Percentiles rank a stretch among this genome's conserved stretches.
phyloP scores from a whole-genome alignment of 176 grass and related monocot genomes.

The Hyparrhenia diplandra region DNA sequence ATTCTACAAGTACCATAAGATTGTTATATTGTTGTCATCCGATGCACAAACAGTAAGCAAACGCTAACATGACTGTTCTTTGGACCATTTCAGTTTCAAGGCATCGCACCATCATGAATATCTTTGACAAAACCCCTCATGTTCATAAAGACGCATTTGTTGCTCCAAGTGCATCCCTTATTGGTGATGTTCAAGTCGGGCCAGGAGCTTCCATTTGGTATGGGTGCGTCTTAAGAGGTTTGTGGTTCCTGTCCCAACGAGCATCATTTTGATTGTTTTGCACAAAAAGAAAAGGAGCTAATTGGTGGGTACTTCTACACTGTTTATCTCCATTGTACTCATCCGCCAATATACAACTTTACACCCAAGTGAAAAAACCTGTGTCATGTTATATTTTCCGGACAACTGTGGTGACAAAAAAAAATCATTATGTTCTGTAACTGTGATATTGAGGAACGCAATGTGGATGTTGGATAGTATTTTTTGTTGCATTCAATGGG shows the following conservation, averaged over 20 bases:
- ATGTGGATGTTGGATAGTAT: neutral
- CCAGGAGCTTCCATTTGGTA: constrained; percentile 97
- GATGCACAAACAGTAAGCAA: neutral
- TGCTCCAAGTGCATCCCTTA: constrained; percentile 93
- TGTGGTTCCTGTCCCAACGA: constrained; percentile 4
- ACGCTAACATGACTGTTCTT: constrained; percentile 25
- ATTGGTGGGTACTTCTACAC: neutral
- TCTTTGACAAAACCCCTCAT: constrained; percentile 74
- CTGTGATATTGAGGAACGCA: neutral
- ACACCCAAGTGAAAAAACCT: neutral
- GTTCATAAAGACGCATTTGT: constrained; percentile 92
- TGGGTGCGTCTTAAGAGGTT: constrained; percentile 89
- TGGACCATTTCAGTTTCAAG: constrained; percentile 65
- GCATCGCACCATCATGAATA: constrained; percentile 86
- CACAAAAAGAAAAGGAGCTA: neutral
- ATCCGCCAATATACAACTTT: neutral
- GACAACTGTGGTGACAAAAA: neutral
- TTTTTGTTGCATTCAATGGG: neutral
- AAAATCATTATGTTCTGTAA: neutral
- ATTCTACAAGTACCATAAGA: neutral
- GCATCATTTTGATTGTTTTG: constrained; percentile 14
- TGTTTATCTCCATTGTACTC: neutral
- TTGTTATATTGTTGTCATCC: neutral
- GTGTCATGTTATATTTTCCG: neutral
- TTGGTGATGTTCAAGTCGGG: constrained; percentile 85